These are phyloP conservation scores for Flaveria brownii DNA, from an alignment of 129 eudicot species.

Conservation along the genomic window DNA sequence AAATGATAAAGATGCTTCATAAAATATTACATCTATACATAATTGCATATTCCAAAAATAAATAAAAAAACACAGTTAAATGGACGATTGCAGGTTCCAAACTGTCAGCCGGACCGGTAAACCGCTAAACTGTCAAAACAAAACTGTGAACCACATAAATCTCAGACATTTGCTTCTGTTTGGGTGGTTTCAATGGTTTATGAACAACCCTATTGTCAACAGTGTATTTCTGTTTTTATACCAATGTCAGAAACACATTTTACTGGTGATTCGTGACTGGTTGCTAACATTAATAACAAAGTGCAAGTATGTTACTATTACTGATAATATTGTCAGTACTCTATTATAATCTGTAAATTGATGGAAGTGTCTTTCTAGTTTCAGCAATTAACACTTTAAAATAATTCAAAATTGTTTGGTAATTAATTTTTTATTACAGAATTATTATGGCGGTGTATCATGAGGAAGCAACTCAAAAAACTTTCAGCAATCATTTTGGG, in stretches of 20 bases:
- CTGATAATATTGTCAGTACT: not conserved
- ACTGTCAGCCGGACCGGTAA: too few species aligned
- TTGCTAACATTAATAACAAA: not conserved
- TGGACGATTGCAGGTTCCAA: too few species aligned
- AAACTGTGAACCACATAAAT: too few species aligned
- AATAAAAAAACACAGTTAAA: too few species aligned
- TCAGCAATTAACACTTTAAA: not conserved
- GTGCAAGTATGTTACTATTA: not conserved
- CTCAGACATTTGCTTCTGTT: not conserved
- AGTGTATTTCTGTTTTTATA: not conserved
- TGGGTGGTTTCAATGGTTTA: not conserved
- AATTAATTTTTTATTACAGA: constrained; percentile 36
- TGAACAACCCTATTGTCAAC: not conserved
- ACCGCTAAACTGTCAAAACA: too few species aligned
- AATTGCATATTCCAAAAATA: too few species aligned
- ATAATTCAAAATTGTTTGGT: constrained; percentile 3
- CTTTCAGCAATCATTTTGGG: constrained; percentile 65
- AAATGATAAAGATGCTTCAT: too few species aligned
- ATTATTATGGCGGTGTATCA: constrained; percentile 78
- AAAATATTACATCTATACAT: too few species aligned
- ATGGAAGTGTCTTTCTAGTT: not conserved
- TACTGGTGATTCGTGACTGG: not conserved
- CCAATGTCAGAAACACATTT: not conserved
- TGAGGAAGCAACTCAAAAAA: constrained; percentile 63
- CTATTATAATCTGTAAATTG: not conserved